Percentiles rank a stretch among this genome's conserved stretches.
These are phyloP conservation scores for Tuber umbilicatum DNA, from an alignment of 495 filamentous ascomycete species.

Conservation along the genomic window DNA sequence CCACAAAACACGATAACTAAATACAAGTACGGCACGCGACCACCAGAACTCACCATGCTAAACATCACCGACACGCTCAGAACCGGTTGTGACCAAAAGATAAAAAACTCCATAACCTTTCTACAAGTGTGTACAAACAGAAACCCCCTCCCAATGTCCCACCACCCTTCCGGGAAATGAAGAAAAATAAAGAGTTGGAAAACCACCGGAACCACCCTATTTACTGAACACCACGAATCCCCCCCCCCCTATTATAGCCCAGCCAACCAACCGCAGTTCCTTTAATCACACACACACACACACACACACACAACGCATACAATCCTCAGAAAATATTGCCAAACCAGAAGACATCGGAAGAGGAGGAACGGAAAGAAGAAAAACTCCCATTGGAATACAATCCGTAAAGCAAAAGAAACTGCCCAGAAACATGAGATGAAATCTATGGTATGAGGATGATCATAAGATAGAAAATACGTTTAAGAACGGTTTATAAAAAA, in stretches of 20 bases:
- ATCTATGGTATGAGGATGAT: neutral
- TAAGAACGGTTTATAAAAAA: neutral
- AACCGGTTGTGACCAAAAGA: neutral
- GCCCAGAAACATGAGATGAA: neutral
- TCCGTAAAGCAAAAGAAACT: neutral
- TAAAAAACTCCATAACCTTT: neutral
- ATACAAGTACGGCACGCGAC: neutral
- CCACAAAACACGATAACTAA: neutral
- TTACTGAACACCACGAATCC: neutral
- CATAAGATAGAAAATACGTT: neutral
- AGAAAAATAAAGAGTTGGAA: neutral
- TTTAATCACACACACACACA: neutral
- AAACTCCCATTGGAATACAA: slow-evolving; percentile 1
- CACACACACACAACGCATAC: neutral
- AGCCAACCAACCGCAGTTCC: neutral
- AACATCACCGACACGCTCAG: neutral
- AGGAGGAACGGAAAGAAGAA: neutral
- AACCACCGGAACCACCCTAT: neutral
- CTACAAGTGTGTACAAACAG: neutral
- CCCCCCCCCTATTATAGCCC: neutral
- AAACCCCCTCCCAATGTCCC: neutral
- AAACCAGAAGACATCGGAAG: neutral
- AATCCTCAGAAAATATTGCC: neutral
- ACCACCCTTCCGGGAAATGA: neutral
- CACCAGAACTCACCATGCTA: neutral